phyloP scores from a whole-genome alignment of 2,329 filamentous ascomycete genomes.

The Neofusicoccum cordaticola region DNA sequence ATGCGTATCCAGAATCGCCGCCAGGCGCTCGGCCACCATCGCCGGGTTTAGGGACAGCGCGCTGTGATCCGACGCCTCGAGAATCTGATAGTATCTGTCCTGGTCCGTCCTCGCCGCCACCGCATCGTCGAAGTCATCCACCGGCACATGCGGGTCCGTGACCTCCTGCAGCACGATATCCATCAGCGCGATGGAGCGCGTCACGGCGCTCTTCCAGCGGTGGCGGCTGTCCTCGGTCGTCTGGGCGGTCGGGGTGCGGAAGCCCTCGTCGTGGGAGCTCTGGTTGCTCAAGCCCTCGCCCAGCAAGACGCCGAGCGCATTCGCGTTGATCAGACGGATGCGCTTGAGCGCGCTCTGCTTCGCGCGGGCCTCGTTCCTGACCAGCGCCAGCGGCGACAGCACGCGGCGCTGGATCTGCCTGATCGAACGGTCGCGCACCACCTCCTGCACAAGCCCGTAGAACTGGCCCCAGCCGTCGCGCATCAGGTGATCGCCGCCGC shows the following conservation, averaged over 20 bases:
- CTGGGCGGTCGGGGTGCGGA: conserved; percentile 32
- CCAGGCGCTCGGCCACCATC: conserved; percentile 64
- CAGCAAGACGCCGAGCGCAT: conserved; percentile 80
- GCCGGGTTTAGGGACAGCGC: conserved; percentile 41
- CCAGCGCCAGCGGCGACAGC: conserved; percentile 73
- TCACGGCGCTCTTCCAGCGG: conserved; percentile 72
- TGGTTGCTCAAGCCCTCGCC: conserved; percentile 73
- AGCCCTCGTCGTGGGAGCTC: conserved; percentile 57
- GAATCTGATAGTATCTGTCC: conserved; percentile 45
- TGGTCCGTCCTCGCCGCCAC: conserved; percentile 56
- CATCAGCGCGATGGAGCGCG: conserved; percentile 79
- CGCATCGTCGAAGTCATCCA: conserved; percentile 55
- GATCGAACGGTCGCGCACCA: conserved; percentile 69
- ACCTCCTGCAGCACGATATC: conserved; percentile 77
- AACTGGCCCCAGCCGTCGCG: conserved; percentile 59
- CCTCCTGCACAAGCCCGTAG: conserved; percentile 75
- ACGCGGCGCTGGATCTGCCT: conserved; percentile 68
- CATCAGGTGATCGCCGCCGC: conserved; percentile 29
- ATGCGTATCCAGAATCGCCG: conserved; percentile 65
- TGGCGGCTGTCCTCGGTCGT: conserved; percentile 45
- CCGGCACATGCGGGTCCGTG: conserved; percentile 56
- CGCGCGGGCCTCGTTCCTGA: conserved; percentile 68
- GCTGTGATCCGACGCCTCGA: conserved; percentile 30
- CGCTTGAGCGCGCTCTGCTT: conserved; percentile 72
- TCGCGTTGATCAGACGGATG: conserved; percentile 77